Evolutionary conservation across 2,329 filamentous ascomycete genomes (phyloP).

Genomic region (Akanthomyces muscarius): DNA sequence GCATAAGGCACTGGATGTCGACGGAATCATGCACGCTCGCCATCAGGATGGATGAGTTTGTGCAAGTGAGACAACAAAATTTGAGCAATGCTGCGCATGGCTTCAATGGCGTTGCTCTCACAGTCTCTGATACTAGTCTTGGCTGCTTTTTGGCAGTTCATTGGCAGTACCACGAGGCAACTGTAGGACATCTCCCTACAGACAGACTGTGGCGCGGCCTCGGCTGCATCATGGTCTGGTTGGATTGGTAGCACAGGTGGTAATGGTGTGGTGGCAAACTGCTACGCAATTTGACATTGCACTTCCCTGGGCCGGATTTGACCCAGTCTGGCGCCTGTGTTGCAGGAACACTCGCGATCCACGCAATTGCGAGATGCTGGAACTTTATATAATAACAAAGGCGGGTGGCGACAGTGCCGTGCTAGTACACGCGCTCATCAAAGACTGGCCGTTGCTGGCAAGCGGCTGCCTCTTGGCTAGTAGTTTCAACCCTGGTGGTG

Average conservation of each 20-base stretch:
- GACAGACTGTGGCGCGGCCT: not conserved
- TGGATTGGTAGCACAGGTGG: slow-evolving; percentile 20
- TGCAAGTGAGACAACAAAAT: slow-evolving; percentile 3
- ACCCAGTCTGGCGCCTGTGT: slow-evolving; percentile 10
- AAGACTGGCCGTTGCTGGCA: not conserved
- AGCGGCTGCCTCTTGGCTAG: not conserved
- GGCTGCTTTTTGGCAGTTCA: not conserved
- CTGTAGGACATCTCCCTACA: slow-evolving; percentile 19
- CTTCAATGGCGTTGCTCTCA: not conserved
- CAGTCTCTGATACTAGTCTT: not conserved
- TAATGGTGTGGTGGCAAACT: slow-evolving; percentile 26
- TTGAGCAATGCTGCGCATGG: slow-evolving; percentile 3
- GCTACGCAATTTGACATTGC: not conserved
- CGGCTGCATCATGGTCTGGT: not conserved
- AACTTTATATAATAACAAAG: slow-evolving; percentile 6
- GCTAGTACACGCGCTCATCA: slow-evolving; percentile 10
- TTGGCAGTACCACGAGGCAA: not conserved
- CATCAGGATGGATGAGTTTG: slow-evolving; percentile 18
- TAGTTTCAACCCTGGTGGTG: slow-evolving; percentile 12
- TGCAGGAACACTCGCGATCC: slow-evolving; percentile 5
- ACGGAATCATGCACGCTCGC: slow-evolving; percentile 31
- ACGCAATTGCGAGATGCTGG: slow-evolving; percentile 10
- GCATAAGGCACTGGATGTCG: slow-evolving; percentile 44
- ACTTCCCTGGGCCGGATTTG: slow-evolving; percentile 3
- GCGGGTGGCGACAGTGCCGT: not conserved